Base-by-base conservation (phyloP, 2,329 filamentous ascomycete genomes). In the Colletotrichum liaoningense region DNA sequence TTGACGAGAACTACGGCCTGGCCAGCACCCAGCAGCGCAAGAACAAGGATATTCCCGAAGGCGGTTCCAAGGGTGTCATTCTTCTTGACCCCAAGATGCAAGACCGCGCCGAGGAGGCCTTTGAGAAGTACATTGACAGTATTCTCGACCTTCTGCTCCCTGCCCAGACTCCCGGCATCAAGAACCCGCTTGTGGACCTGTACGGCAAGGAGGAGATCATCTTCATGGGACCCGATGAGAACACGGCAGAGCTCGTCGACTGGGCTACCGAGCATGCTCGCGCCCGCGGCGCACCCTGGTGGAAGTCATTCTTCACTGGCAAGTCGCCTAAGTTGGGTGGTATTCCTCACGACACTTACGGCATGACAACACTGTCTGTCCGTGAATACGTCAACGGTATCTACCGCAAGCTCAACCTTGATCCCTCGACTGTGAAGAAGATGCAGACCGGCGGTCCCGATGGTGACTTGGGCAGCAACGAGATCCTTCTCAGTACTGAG, bases 221-320 rank as follows among this genome's bases (percentile, higher is more conserved):
- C 26, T 99, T 99, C 88, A 94, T 99, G 95, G 97, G 97, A 42
- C 97, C 97, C 0, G 97, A 99, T 77, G 97, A 99, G 91, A 99
- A 99, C 86, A 99, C 97, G 1, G 97, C 97, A 26, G 95, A 98
- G 79, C 89, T 99, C 42, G 97, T 99, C 64, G 92, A 99, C 84
- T 99, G 97, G 97, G 97, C 97, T n/a, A 99, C 97, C 1, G 93
- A 97, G 83, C 97, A 99, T 83, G 97, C 97, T 74, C 91, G 95
- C 65, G 86, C 87, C 74, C 92, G 97, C 78, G 95, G 95, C 58
- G 97, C 97, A 5, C 95, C 95, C 33, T 99, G 96, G 95, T 99
- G 97, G 97, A 99, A 99, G 88, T 99, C 97, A 0, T 99, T 99
- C 90, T 99, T 99, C 89, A 99, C 97, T 2, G 97, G 97, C 80